Percentiles rank a stretch among this genome's conserved stretches.
Evolutionary conservation across 2,329 filamentous ascomycete species (phyloP).

Genomic region (Ophidiomyces ophidiicola): DNA sequence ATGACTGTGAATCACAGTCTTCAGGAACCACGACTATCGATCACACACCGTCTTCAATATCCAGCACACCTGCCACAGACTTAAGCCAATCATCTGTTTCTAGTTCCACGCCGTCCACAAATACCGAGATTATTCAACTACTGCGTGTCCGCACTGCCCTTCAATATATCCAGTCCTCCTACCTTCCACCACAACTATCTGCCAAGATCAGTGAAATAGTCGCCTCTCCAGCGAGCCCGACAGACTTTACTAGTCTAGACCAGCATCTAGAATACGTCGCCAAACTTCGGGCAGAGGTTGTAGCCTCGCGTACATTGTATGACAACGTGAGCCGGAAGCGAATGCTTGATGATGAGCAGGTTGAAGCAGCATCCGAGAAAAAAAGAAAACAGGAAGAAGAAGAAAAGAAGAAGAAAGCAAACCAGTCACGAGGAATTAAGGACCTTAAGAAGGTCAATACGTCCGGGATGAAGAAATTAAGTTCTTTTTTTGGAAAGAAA

Average conservation of each 20-base stretch:
- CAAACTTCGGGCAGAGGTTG: conserved; percentile 57
- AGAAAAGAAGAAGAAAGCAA: conserved; percentile 67
- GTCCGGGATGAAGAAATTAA: conserved; percentile 92
- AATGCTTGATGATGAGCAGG: conserved; percentile 31
- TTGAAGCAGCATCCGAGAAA: conserved; percentile 53
- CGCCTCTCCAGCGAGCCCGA: conserved; percentile 26
- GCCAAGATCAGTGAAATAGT: conserved; percentile 30
- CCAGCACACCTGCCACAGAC: conserved; percentile 2
- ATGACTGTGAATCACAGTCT: conserved; percentile 22
- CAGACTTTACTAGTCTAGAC: conserved; percentile 61
- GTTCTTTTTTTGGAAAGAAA: conserved; percentile 71
- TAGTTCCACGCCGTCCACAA: conserved; percentile 23
- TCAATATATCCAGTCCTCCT: conserved; percentile 40
- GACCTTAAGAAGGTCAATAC: conserved; percentile 84
- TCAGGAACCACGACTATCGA: conserved; percentile 25
- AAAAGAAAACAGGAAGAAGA: conserved; percentile 79
- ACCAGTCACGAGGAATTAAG: conserved; percentile 61
- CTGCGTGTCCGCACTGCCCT: conserved; percentile 40
- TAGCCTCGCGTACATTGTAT: conserved; percentile 49
- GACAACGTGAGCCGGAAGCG: conserved; percentile 36
- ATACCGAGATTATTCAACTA: conserved; percentile 24
- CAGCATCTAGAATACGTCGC: conserved; percentile 55
- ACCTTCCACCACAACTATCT: conserved; percentile 32
- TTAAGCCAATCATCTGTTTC: conserved; percentile 24
- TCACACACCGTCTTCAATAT: conserved; percentile 17